phyloP scores from a whole-genome alignment of 768 basidiomycete genomes.

The Hypsizygus marmoreus region DNA sequence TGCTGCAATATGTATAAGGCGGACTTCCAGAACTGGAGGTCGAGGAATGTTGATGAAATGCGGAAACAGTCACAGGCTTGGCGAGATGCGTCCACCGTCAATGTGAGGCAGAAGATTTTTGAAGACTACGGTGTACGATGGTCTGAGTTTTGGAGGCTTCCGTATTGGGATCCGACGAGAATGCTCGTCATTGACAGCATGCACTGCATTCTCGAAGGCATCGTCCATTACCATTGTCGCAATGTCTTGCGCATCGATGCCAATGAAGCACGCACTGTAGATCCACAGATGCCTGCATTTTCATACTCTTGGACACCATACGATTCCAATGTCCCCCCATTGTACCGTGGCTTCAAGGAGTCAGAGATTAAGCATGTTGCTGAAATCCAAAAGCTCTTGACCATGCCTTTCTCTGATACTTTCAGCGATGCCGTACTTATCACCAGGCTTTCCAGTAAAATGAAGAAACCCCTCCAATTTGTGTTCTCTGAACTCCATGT shows the following conservation, averaged over 20 bases:
- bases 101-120: slow-evolving; percentile 17
- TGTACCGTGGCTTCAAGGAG: too few relatives aligned
- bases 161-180: slow-evolving; percentile 30
- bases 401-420: background rate
- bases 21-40: too few relatives aligned
- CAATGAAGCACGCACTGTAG: too few relatives aligned
- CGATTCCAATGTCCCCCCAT: slow-evolving; percentile 8
- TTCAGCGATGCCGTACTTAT: background rate
- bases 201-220: slow-evolving; percentile 33
- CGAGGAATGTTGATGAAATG: too few relatives aligned
- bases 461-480: too few relatives aligned
- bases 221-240: slow-evolving; percentile 19
- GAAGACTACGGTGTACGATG: slow-evolving; percentile 23
- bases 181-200: slow-evolving; percentile 36
- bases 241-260: too few relatives aligned
- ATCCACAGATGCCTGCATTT: too few relatives aligned
- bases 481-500: slow-evolving; percentile 4
- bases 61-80: slow-evolving; percentile 24
- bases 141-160: slow-evolving; percentile 29
- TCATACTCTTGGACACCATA: slow-evolving; percentile 11
- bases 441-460: background rate
- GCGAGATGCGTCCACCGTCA: slow-evolving; percentile 15
- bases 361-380: too few relatives aligned
- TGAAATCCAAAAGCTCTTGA: too few relatives aligned
- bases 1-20: too few relatives aligned